These are phyloP conservation scores for Penicillium sp. DNA, from an alignment of 2,329 filamentous ascomycete genomes.

Conservation along the genomic window DNA sequence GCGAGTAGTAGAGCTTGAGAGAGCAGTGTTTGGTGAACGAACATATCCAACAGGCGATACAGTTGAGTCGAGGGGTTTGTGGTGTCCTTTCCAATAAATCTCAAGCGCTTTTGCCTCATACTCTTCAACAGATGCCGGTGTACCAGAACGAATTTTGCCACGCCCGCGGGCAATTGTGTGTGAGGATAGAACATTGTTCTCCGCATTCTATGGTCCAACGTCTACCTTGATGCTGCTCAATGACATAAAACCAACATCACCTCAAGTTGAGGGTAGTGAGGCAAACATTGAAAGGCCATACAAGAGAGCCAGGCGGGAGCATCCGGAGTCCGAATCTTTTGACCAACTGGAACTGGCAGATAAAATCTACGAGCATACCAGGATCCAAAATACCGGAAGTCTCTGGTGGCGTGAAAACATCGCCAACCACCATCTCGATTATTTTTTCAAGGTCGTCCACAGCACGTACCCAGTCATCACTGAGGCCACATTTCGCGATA, in stretches of 20 bases:
- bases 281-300: neutral
- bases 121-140: neutral
- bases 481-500: neutral
- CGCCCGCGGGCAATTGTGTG: neutral
- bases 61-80: neutral
- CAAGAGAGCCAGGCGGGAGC: neutral
- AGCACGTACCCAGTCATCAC: neutral
- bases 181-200: neutral
- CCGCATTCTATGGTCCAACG: neutral
- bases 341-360: neutral
- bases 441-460: neutral
- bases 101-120: no score
- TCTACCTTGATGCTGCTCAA: neutral
- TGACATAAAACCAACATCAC: neutral
- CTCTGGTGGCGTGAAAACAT: neutral
- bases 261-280: neutral
- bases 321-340: neutral
- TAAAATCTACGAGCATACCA: neutral
- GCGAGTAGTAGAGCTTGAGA: slow-evolving; percentile 8
- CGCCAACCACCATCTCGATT: neutral
- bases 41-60: slow-evolving; percentile 1
- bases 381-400: neutral
- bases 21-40: slow-evolving; percentile 11
- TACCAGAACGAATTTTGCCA: neutral
- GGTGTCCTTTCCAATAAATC: neutral